Base-by-base conservation (phyloP, 345 rosid species). In the Arabidopsis suecica region DNA sequence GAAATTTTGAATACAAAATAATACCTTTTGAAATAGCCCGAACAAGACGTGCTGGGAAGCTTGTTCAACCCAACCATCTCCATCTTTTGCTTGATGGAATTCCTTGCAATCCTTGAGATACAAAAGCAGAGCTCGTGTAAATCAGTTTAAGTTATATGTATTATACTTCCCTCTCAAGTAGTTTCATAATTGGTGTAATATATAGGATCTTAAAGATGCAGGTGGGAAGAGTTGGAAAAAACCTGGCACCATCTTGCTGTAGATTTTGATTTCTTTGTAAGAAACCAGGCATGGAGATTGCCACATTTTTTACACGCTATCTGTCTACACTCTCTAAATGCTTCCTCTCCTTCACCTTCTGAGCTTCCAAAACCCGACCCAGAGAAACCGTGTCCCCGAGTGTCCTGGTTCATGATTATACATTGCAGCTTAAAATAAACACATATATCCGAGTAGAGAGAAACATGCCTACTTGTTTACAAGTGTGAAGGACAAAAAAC, bases 171-270 rank as follows among this genome's bases (percentile, higher is more conserved):
- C 49, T 61, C 69, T 23, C 22, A 69, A 38, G 48, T 61, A 57
- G 61, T 38, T 77, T 48, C 28, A 18, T 63, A 41, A 20, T 14
- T 30, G 20, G 20, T 55, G 32, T 68, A 33, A 33, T 23, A 61
- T 33, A 33, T 28, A 55, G 11, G 34, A 56, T 78, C 37, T 30
- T 61, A 65, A 47, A 56, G 44, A 55, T 56, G 77, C 56, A 58
- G 55, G 66, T 59, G 49, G 25, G 10, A 61, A 65, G 69, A 71
- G 69, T 68, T 23, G 67, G 73, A 68, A 84, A 79, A 82, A 80
- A 90, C 99, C 98, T 93, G 99, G 81, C 99, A 96, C 95, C 99
- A 96, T 89, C 99, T 88, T 76, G 99, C 99, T 76, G 34, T 91
- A 58, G 95, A 83, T 85, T 91, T 96, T 70, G 82, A 80, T 82